Percentiles rank a stretch among this genome's conserved stretches.
phyloP scores from a whole-genome alignment of 164 flowering plant species.

The Berberis thunbergii region DNA sequence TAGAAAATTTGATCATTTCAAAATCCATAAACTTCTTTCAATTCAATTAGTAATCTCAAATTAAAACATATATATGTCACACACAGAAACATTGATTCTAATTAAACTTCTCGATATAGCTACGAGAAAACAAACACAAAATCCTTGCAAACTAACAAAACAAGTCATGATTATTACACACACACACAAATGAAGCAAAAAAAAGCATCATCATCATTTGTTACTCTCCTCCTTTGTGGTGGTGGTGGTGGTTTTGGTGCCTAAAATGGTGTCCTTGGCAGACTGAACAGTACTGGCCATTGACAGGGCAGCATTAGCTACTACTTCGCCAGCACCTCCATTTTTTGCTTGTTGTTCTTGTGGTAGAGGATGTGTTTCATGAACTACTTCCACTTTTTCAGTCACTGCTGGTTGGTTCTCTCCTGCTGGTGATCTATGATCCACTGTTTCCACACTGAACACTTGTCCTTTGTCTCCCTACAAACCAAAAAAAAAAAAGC shows the following conservation, averaged over 20 bases:
- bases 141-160: too few species aligned
- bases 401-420: constrained; percentile 9
- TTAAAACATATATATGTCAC: too few species aligned
- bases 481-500: too few species aligned
- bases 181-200: too few species aligned
- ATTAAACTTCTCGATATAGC: too few species aligned
- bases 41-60: too few species aligned
- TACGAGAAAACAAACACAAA: too few species aligned
- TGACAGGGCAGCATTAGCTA: constrained; percentile 13
- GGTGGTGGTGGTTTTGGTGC: background rate
- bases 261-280: constrained; percentile 24
- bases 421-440: constrained; percentile 24
- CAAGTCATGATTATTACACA: too few species aligned
- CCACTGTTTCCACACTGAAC: constrained; percentile 30
- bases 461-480: background rate
- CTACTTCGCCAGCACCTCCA: background rate
- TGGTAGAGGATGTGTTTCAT: constrained; percentile 5
- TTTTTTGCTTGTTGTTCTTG: background rate
- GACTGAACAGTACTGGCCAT: constrained; percentile 22
- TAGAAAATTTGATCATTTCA: too few species aligned
- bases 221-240: constrained; percentile 6
- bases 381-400: constrained; percentile 26
- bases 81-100: too few species aligned
- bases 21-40: too few species aligned
- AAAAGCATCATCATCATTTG: background rate